phyloP scores from a whole-genome alignment of 169 alveolate species.

The Eimeria falciformis region DNA sequence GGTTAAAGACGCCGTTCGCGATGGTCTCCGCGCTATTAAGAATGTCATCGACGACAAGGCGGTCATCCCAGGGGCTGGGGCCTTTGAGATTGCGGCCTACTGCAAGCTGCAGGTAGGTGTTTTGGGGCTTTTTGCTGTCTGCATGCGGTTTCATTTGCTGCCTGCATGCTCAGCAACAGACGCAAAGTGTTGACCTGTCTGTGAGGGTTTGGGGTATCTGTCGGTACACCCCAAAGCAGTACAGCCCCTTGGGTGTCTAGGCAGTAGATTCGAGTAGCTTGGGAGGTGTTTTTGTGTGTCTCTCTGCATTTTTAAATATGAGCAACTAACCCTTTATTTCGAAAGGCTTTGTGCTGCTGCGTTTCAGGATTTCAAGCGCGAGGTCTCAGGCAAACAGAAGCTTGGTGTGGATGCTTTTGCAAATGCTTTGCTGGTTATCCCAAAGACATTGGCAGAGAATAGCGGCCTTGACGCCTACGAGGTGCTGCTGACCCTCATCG shows the following conservation, averaged over 20 bases:
- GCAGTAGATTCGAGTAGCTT: conserved; percentile 54
- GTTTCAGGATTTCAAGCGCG: conserved; percentile 83
- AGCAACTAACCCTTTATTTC: conserved; percentile 7
- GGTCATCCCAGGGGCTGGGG: conserved; percentile 99
- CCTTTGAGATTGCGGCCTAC: conserved; percentile 96
- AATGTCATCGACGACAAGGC: conserved; percentile 96
- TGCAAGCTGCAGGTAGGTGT: conserved; percentile 86
- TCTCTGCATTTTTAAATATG: neutral
- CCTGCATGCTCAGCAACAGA: no score
- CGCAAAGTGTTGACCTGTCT: no score
- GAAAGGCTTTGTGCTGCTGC: neutral
- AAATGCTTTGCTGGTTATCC: conserved; percentile 95
- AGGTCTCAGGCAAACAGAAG: conserved; percentile 95
- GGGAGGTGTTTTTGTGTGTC: conserved; percentile 24
- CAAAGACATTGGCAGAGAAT: conserved; percentile 97
- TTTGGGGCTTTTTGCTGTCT: neutral
- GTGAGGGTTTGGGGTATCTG: no score
- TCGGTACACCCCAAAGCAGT: no score
- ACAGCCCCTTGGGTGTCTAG: no score
- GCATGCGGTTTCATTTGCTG: neutral
- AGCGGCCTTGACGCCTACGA: conserved; percentile 95
- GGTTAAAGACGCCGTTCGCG: conserved; percentile 98
- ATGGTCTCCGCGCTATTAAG: conserved; percentile 98
- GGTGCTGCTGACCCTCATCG: conserved; percentile 89
- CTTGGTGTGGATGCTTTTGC: conserved; percentile 97